Evolutionary conservation across 108 stramenopile genomes (phyloP), one percentile per base, ranked within the genome.

Genomic region (Chaetoceros muelleri): DNA sequence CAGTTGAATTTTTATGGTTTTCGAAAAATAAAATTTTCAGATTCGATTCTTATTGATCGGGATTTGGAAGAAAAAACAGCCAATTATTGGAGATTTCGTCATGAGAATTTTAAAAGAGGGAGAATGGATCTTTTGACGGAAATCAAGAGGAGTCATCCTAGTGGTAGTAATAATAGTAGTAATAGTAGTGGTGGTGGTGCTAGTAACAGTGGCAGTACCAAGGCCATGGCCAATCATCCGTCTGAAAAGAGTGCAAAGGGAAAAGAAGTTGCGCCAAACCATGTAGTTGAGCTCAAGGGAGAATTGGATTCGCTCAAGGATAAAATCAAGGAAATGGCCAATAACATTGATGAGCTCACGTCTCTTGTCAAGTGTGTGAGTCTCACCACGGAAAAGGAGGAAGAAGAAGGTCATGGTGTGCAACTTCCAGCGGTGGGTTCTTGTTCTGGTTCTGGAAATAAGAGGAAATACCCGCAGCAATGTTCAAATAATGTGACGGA

Each of bases 81-180:
- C 19, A 82, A 82, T 48, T 85, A 65, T 54, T 85, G 90, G 89
- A 70, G 85, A 58, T 90, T 90, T 58, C 68, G 65, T 5, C 90
- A 92, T 50, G 81, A 81, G 0, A 80, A 81, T 57, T 92, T 92
- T 46, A 70, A 64, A 31, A 61, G 67, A 44, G 86, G 86, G 2
- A 63, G 78, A 48, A 76, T 71, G 21, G 86, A 92, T 48, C 64
- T 83, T 16, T 59, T 92, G 52, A 65, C 62, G 49, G 80, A 87
- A 59, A 92, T 92, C 48, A 87, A 84, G 71, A 40, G 34, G 13
- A 40, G 34, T 13, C 5, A 40, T 13, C 5, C n/a, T n/a, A n/a
- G n/a, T n/a, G n/a, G n/a, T n/a, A n/a, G n/a, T n/a, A n/a, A n/a
- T n/a, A n/a, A n/a, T n/a, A n/a, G n/a, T n/a, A n/a, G n/a, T n/a